Percentiles rank a stretch among this genome's conserved stretches.
Conservation (phyloP, 768 basidiomycete genomes). For the Tricholoma hemisulphureum region DNA sequence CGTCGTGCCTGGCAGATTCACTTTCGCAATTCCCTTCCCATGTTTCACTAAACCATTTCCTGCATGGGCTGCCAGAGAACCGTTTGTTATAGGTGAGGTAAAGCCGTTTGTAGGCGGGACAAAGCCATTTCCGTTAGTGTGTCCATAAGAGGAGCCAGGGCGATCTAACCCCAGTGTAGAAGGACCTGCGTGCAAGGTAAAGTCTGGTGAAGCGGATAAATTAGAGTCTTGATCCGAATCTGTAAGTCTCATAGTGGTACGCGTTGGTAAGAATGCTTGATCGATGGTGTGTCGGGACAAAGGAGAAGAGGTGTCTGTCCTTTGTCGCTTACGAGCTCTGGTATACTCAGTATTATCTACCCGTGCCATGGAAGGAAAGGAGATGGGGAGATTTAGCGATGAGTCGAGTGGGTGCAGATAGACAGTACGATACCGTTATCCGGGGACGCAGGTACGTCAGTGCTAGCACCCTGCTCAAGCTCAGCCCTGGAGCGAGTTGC, state of each 20-base stretch:
- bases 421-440: constrained; percentile 34
- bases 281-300: constrained; percentile 29
- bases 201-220: constrained; percentile 45
- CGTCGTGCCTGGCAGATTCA: constrained; percentile 67
- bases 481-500: constrained; percentile 62
- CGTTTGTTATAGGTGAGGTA: constrained; percentile 36
- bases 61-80: constrained; percentile 29
- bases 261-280: constrained; percentile 28
- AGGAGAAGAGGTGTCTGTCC: constrained; percentile 45
- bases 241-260: constrained; percentile 49
- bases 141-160: constrained; percentile 32
- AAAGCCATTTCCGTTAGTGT: constrained; percentile 46
- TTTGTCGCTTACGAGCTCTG: constrained; percentile 71
- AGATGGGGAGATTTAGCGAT: constrained; percentile 14
- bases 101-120: constrained; percentile 32
- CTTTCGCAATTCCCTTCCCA: constrained; percentile 53
- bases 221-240: constrained; percentile 49
- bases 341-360: constrained; percentile 51
- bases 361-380: constrained; percentile 18
- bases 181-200: constrained; percentile 49
- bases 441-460: constrained; percentile 27
- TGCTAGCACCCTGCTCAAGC: constrained; percentile 48
- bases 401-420: constrained; percentile 5
- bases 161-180: constrained; percentile 44
- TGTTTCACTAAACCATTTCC: constrained; percentile 55